A percentile compares a stretch with the other conserved stretches of the same genome.
phyloP scores from a whole-genome alignment of 192 early-diverging fungal species.

The Spinellus fusiger region DNA sequence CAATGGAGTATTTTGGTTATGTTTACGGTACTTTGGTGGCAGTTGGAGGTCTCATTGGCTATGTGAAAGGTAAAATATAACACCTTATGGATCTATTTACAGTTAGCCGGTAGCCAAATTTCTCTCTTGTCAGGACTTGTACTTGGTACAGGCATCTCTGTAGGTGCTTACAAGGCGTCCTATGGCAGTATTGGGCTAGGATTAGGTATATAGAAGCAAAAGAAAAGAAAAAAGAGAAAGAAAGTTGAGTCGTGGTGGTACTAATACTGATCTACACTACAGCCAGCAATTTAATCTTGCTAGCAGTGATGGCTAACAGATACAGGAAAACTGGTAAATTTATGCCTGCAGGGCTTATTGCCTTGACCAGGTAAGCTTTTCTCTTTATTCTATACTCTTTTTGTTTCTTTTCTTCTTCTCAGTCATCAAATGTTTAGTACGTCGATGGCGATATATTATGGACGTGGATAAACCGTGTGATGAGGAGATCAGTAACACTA shows the following conservation, averaged over 20 bases:
- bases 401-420: background rate
- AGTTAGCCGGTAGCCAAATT: conserved; percentile 14
- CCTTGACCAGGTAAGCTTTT: conserved; percentile 34
- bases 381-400: background rate
- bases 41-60: conserved; percentile 25
- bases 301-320: conserved; percentile 34
- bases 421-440: background rate
- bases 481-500: no score
- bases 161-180: conserved; percentile 26
- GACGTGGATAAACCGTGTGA: background rate
- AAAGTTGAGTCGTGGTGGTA: no score
- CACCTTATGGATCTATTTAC: background rate
- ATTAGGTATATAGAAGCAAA: no score
- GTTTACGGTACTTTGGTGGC: conserved; percentile 13
- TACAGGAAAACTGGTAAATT: conserved; percentile 35
- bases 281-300: conserved; percentile 22
- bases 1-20: no score
- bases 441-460: conserved; percentile 8
- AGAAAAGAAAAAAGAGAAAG: no score
- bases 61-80: conserved; percentile 10
- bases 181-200: no score
- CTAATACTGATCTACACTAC: no score
- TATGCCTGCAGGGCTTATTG: conserved; percentile 40
- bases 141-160: conserved; percentile 22
- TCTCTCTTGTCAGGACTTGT: conserved; percentile 28